Evolutionary conservation across 2,329 filamentous ascomycete genomes (phyloP).

Genomic region (Rutstroemia sp.): DNA sequence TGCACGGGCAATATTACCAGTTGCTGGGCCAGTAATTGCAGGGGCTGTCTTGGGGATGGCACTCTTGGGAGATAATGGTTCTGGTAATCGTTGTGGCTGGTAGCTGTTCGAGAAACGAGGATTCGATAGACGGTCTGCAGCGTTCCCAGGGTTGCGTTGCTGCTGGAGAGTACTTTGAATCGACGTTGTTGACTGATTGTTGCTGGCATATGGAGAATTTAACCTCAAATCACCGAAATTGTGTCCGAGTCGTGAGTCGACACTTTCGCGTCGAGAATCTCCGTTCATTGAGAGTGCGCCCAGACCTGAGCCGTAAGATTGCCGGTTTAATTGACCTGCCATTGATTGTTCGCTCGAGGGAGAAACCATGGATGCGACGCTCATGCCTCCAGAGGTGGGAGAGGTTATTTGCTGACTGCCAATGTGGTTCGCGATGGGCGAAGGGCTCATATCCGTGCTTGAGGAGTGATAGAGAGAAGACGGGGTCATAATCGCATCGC

Average conservation of each 20-base stretch:
- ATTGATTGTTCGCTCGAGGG: slow-evolving; percentile 37
- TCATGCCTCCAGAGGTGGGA: slow-evolving; percentile 53
- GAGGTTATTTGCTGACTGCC: slow-evolving; percentile 44
- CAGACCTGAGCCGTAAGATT: slow-evolving; percentile 13
- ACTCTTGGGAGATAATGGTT: slow-evolving; percentile 10
- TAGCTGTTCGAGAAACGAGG: slow-evolving; percentile 58
- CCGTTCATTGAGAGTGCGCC: slow-evolving; percentile 24
- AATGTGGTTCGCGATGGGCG: slow-evolving; percentile 42
- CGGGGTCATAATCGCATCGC: slow-evolving; percentile 13
- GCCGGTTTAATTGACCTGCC: slow-evolving; percentile 18
- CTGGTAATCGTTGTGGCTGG: slow-evolving; percentile 44
- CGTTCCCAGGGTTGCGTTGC: slow-evolving; percentile 50
- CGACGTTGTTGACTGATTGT: slow-evolving; percentile 69
- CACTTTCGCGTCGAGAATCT: slow-evolving; percentile 62
- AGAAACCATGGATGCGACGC: slow-evolving; percentile 58
- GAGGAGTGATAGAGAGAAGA: slow-evolving; percentile 37
- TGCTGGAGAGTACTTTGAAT: slow-evolving; percentile 64
- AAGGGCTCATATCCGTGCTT: slow-evolving; percentile 54
- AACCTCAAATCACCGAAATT: slow-evolving; percentile 63
- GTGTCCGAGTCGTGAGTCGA: slow-evolving; percentile 71
- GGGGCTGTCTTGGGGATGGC: slow-evolving; percentile 57
- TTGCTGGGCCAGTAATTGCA: slow-evolving; percentile 65
- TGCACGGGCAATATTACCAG: slow-evolving; percentile 58
- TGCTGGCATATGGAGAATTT: slow-evolving; percentile 65
- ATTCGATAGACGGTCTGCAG: slow-evolving; percentile 39